Evolutionary conservation across 108 stramenopile genomes (phyloP).

Genomic region (Nannochloropsis oceanica): DNA sequence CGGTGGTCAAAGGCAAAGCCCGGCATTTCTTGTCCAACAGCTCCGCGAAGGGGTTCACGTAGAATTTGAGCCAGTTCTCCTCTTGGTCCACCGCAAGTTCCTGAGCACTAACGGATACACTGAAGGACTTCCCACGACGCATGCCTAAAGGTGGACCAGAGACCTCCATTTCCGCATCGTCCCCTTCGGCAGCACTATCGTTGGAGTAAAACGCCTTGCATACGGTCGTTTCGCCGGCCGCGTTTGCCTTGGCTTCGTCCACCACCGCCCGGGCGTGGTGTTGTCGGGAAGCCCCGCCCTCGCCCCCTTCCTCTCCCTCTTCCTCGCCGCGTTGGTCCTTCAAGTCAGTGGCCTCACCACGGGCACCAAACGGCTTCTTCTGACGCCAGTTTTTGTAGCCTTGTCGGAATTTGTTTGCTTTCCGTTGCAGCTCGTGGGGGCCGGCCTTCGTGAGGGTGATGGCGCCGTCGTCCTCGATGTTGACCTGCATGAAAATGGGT

Average conservation of each 20-base stretch:
- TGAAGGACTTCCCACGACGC: not conserved
- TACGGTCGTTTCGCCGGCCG: not conserved
- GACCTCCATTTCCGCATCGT: not conserved
- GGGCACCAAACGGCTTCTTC: conserved; percentile 25
- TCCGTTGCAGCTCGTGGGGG: not conserved
- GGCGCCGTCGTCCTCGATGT: not conserved
- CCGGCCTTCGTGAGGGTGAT: not conserved
- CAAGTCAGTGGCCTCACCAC: conserved; percentile 21
- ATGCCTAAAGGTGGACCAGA: not conserved
- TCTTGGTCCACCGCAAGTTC: not conserved
- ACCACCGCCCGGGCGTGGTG: not conserved
- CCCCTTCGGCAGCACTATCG: not conserved
- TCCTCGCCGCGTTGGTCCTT: conserved; percentile 9
- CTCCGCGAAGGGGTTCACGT: conserved; percentile 10
- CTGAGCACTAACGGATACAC: not conserved
- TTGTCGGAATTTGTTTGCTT: conserved; percentile 21
- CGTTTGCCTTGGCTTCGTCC: not conserved
- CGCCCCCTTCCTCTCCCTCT: conserved; percentile 2
- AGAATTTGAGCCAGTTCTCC: conserved; percentile 34
- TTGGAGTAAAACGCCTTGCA: too few species aligned
- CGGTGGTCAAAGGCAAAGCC: not conserved
- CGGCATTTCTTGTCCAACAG: not conserved
- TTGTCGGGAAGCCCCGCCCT: not conserved
- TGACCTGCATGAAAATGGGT: not conserved
- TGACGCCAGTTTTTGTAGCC: conserved; percentile 29